Conservation (phyloP, 306 rosid species). For the Lathyrus sativus region DNA sequence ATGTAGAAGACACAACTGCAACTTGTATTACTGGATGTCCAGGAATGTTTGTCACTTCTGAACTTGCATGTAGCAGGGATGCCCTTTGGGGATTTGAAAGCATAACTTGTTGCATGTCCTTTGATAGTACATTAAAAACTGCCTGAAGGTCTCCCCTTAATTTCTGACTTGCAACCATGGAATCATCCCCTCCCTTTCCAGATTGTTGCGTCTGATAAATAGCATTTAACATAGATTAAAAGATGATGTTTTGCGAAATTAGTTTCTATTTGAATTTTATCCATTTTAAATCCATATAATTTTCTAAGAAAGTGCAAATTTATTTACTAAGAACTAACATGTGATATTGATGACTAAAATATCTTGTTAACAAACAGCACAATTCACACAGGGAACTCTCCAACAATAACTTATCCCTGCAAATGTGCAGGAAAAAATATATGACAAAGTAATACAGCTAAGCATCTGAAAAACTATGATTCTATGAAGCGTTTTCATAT, state of each 20-base stretch:
- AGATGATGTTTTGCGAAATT: neutral
- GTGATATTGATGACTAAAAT: no score
- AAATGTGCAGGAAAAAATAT: no score
- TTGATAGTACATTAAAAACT: slow-evolving; percentile 36
- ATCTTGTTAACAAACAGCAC: no score
- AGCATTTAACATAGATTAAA: slow-evolving; percentile 6
- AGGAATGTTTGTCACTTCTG: slow-evolving; percentile 28
- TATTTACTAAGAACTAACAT: neutral
- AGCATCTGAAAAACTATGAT: neutral
- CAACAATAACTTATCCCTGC: no score
- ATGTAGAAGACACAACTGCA: slow-evolving; percentile 29
- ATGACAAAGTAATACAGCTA: no score
- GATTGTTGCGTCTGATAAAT: slow-evolving; percentile 37
- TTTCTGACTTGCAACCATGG: slow-evolving; percentile 28
- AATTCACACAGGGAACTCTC: no score
- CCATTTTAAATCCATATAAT: neutral
- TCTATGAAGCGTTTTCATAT: neutral
- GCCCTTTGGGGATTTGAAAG: slow-evolving; percentile 44
- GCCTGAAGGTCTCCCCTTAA: slow-evolving; percentile 38
- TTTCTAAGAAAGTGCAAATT: neutral
- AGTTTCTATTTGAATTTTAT: neutral
- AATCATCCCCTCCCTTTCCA: slow-evolving; percentile 37
- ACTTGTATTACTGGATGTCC: slow-evolving; percentile 35
- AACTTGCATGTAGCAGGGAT: slow-evolving; percentile 34
- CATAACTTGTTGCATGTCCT: slow-evolving; percentile 41